phyloP scores from a whole-genome alignment of 768 basidiomycete species.

The Phanerochaete carnosa region DNA sequence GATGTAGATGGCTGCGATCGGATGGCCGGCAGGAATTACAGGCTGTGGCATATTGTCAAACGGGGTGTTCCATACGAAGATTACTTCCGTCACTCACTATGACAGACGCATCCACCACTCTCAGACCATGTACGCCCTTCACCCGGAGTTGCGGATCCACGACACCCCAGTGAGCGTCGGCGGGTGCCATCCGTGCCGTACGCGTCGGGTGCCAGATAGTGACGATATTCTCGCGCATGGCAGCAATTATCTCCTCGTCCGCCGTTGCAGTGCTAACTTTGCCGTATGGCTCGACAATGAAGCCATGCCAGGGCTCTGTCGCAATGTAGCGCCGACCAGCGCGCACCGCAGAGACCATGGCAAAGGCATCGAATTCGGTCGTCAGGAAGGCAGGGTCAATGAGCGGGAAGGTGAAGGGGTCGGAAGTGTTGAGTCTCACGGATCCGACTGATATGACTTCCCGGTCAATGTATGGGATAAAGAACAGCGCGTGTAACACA shows the following conservation, averaged over 20 bases:
- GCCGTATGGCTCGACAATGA: neutral
- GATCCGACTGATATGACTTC: constrained; percentile 5
- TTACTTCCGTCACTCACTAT: constrained; percentile 13
- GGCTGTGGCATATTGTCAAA: neutral
- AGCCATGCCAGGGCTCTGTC: constrained; percentile 6
- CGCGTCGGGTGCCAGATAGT: constrained; percentile 32
- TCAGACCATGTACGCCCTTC: constrained; percentile 14
- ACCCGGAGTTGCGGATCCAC: constrained; percentile 29
- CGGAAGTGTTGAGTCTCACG: constrained; percentile 4
- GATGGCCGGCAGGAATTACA: constrained; percentile 1
- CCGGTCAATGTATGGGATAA: neutral
- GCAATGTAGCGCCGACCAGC: constrained; percentile 5
- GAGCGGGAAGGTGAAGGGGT: constrained; percentile 13
- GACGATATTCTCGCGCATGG: constrained; percentile 19
- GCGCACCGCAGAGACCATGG: constrained; percentile 12
- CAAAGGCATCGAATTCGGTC: neutral
- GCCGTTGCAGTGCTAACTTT: constrained; percentile 20
- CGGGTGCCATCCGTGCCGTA: constrained; percentile 31
- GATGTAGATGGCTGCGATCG: constrained; percentile 5
- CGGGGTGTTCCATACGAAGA: neutral
- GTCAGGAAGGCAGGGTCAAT: constrained; percentile 12
- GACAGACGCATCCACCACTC: constrained; percentile 29
- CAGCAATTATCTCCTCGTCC: constrained; percentile 28
- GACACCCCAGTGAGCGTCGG: constrained; percentile 28
- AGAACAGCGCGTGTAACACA: neutral